A percentile compares a stretch with the other conserved stretches of the same genome.
phyloP scores from a whole-genome alignment of 768 basidiomycete species.

The Kwoniella botswanensis region DNA sequence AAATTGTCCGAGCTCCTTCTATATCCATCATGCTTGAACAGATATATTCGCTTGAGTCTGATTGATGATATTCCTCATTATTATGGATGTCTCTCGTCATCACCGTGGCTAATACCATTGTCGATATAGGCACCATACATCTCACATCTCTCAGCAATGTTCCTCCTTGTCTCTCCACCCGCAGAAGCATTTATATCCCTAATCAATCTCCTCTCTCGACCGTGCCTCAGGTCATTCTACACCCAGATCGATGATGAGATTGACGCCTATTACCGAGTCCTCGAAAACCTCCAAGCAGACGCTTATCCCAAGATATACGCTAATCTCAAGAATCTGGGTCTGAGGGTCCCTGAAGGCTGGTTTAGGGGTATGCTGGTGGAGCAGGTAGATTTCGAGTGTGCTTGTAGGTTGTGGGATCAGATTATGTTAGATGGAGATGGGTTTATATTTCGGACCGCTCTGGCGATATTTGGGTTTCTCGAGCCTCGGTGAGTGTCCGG shows the following conservation, averaged over 20 bases:
- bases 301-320: constrained; percentile 55
- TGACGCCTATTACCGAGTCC: constrained; percentile 55
- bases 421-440: constrained; percentile 56
- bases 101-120: neutral
- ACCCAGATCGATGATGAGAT: constrained; percentile 50
- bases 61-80: neutral
- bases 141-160: constrained; percentile 50
- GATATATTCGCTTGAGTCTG: too few species aligned
- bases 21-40: too few species aligned
- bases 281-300: constrained; percentile 57
- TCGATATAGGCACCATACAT: constrained; percentile 48
- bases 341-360: constrained; percentile 53
- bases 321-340: constrained; percentile 55
- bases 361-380: constrained; percentile 55
- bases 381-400: constrained; percentile 55
- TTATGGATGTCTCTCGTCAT: too few species aligned
- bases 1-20: too few species aligned
- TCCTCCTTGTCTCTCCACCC: constrained; percentile 52
- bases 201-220: constrained; percentile 52
- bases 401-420: constrained; percentile 56
- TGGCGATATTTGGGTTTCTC: constrained; percentile 56
- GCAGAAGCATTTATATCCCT: constrained; percentile 49
- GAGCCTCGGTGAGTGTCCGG: constrained; percentile 55
- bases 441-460: constrained; percentile 53
- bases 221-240: constrained; percentile 53